phyloP scores from a whole-genome alignment of 306 rosid genomes.

The Cicer cuneatum region DNA sequence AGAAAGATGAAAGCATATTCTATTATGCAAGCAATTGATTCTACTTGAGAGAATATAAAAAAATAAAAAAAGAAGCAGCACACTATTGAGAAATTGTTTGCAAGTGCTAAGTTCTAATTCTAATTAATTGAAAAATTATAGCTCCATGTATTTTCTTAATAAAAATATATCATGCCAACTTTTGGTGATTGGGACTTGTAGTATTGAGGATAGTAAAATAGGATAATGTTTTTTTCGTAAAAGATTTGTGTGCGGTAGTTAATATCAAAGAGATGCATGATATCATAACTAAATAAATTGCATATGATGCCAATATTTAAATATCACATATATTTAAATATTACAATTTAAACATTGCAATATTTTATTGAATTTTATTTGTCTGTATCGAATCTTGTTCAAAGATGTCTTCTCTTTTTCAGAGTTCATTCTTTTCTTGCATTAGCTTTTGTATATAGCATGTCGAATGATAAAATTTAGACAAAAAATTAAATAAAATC shows the following conservation, averaged over 20 bases:
- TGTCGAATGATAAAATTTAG: too few relatives aligned
- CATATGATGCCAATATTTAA: neutral
- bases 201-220: neutral
- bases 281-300: neutral
- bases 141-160: neutral
- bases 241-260: neutral
- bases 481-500: too few relatives aligned
- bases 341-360: too few relatives aligned
- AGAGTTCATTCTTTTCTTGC: too few relatives aligned
- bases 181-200: constrained; percentile 32
- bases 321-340: too few relatives aligned
- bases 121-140: constrained; percentile 17
- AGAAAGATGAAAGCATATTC: constrained; percentile 50
- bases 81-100: neutral
- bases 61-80: constrained; percentile 21
- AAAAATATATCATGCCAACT: neutral
- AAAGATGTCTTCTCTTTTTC: too few relatives aligned
- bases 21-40: constrained; percentile 36
- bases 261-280: neutral
- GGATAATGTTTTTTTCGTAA: too few relatives aligned
- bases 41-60: neutral
- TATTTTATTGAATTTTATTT: too few relatives aligned
- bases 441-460: too few relatives aligned
- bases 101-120: neutral
- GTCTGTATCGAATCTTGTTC: too few relatives aligned